Conservation (phyloP, 495 filamentous ascomycete genomes). For the Antarctomyces pellizariae region DNA sequence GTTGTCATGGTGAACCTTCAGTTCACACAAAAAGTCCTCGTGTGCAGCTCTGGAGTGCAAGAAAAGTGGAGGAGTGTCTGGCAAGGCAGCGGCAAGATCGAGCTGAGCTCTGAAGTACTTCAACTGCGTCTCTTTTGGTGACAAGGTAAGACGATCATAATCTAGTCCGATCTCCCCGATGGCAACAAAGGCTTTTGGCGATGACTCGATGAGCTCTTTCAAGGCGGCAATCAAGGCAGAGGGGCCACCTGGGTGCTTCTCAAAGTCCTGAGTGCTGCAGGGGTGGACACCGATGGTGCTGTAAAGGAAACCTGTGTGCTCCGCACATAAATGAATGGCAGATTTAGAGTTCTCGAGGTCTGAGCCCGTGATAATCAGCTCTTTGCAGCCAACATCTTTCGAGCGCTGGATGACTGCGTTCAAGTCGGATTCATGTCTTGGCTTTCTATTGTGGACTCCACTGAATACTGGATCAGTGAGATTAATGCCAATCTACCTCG, state of each 20-base stretch:
- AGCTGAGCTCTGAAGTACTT: constrained; percentile 67
- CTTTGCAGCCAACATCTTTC: constrained; percentile 49
- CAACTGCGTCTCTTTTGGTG: constrained; percentile 49
- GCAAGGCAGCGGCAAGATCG: constrained; percentile 39
- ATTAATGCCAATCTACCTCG: constrained; percentile 80
- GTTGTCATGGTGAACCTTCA: constrained; percentile 24
- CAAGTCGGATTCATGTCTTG: constrained; percentile 60
- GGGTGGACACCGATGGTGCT: constrained; percentile 87
- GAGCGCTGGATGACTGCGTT: constrained; percentile 54
- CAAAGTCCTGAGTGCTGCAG: constrained; percentile 50
- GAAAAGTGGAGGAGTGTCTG: constrained; percentile 50
- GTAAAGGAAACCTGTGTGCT: constrained; percentile 61
- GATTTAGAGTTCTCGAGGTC: constrained; percentile 53
- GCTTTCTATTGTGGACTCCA: constrained; percentile 63
- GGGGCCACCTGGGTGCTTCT: constrained; percentile 27
- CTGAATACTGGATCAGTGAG: constrained; percentile 69
- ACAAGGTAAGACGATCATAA: constrained; percentile 74
- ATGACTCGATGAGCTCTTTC: constrained; percentile 23
- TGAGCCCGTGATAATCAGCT: constrained; percentile 87
- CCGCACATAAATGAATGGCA: constrained; percentile 46
- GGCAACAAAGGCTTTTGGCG: constrained; percentile 32
- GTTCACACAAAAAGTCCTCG: constrained; percentile 38
- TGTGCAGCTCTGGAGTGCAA: constrained; percentile 47
- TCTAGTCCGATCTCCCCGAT: constrained; percentile 94
- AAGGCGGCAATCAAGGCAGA: constrained; percentile 35